Base-by-base conservation (phyloP, 1,284 basidiomycete genomes). In the Schizophyllum commune region DNA sequence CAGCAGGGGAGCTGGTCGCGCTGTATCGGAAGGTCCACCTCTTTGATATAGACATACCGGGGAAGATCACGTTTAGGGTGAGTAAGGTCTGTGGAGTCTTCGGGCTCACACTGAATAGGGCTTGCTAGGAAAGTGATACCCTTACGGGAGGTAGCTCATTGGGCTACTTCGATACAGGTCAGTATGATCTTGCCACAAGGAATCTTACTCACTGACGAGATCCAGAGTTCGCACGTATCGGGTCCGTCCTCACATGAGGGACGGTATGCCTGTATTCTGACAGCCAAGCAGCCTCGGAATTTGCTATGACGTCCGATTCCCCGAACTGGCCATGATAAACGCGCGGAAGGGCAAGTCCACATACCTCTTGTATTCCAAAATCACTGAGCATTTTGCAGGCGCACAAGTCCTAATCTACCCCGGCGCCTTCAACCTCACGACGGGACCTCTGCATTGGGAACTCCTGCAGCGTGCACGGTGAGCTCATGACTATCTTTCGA, bases 31-130 rank as follows among this genome's bases (percentile, higher is more conserved):
- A 99, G 74, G 84, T 99, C 1, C 97, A 99, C 71, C 79, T 99
- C 8, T 99, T 99, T 71, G 96, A 99, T 73, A 98, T 99, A 64
- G 93, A 99, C 71, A 96, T 98, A 60, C 95, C 95, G 0, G 96
- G 96, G 19, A 90, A 93, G 73, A 98, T 99, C 74, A 94, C 79
- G 4, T 99, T 99, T 85, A 96, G 96, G 79, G 94, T 91, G 61
- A 64, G 76, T 20, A 5, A 27, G 32, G n/a, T n/a, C 51, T 39
- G 27, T 20, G 20, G 3, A 34, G 5, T n/a, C n/a, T 47, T 19
- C 5, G 19, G 20, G 32, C 13, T 32, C 21, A 58, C 55, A 51
- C 60, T 61, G 15, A 61, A 34, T 55, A 61, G 52, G 55, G 59
- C 57, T n/a, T 55, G 39, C 27, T 69, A 97, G 89, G 97, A 99